Evolutionary conservation across 2,329 filamentous ascomycete species (phyloP), one percentile per base, ranked within the genome.

Genomic region (Verticillium albo-atrum): DNA sequence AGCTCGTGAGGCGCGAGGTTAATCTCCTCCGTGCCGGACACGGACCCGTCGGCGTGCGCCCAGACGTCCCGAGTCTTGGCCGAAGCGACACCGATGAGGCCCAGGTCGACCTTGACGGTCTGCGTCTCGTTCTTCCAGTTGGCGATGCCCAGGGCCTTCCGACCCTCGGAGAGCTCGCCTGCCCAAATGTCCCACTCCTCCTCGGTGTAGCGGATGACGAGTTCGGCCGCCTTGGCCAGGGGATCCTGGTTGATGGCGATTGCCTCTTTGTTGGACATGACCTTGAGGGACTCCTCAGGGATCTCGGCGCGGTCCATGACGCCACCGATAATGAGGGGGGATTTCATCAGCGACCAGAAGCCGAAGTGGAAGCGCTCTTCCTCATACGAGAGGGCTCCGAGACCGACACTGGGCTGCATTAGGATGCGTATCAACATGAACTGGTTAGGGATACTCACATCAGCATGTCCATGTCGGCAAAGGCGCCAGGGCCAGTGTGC

Each of bases 211-310:
- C 80, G 73, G 4, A 79, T 71, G 1, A 78, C 68, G 1, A 88
- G 71, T n/a, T 74, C 73, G 0, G 82, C 81, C 52, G 82, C 80
- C 57, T 78, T 70, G 0, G 76, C 82, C 0, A 86, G 68, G 0
- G 77, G 61, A 64, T 87, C 84, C 63, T 87, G 83, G 64, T 86
- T 86, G 65, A 84, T 81, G 0, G 78, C 78, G 26, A 87, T 81
- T 25, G 84, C 77, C 58, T 84, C 82, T 27, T 75, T 72, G 68
- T 86, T 85, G 1, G 72, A 72, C 54, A 82, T 67, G 17, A 81
- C 71, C 6, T 70, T 68, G 15, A 82, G 65, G 0, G 80, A 81
- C 1, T 69, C 67, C 0, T 68, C 59, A 1, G 74, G 72, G 0
- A 79, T 77, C 3, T 75, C 59, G 0, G 66, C 65, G 12, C 71